A percentile compares a stretch with the other conserved stretches of the same genome.
phyloP scores from a whole-genome alignment of 306 rosid species.

The Vachellia collinsii region DNA sequence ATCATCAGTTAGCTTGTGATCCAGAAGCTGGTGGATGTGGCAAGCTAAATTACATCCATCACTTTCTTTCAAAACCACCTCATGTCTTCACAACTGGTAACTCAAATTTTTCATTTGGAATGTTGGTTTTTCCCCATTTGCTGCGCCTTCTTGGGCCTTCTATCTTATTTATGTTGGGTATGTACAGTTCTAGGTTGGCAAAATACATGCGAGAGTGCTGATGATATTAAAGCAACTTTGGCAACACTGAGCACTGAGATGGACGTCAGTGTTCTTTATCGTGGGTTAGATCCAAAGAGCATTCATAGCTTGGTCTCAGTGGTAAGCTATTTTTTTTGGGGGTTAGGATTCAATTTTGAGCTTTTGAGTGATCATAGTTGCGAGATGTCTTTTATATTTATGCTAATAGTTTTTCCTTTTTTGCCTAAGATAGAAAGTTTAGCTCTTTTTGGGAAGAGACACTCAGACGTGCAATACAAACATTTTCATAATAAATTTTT shows the following conservation, averaged over 20 bases:
- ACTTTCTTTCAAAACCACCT: slow-evolving; percentile 82
- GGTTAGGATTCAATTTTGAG: not conserved
- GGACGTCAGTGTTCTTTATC: slow-evolving; percentile 80
- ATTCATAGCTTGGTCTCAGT: slow-evolving; percentile 85
- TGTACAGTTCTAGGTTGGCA: slow-evolving; percentile 97
- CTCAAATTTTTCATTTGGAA: slow-evolving; percentile 31
- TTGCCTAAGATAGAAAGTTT: not conserved
- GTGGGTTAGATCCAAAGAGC: slow-evolving; percentile 79
- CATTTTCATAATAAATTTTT: slow-evolving; percentile 11
- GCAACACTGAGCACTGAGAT: slow-evolving; percentile 74
- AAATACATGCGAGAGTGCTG: slow-evolving; percentile 81
- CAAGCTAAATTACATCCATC: slow-evolving; percentile 87
- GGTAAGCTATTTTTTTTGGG: slow-evolving; percentile 54
- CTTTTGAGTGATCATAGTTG: not conserved
- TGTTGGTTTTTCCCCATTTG: not conserved
- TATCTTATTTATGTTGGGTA: slow-evolving; percentile 33
- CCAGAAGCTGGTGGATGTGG: slow-evolving; percentile 87
- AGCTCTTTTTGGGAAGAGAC: not conserved
- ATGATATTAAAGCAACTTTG: slow-evolving; percentile 77
- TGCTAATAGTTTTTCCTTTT: not conserved
- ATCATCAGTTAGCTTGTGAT: slow-evolving; percentile 92
- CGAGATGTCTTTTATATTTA: slow-evolving; percentile 21
- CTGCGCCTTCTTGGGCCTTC: slow-evolving; percentile 6
- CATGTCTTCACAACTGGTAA: slow-evolving; percentile 90
- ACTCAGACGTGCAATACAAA: not conserved